Evolutionary conservation across 352 stramenopile genomes (phyloP), one percentile per base, ranked within the genome.

Genomic region (Globisporangium paddicum): DNA sequence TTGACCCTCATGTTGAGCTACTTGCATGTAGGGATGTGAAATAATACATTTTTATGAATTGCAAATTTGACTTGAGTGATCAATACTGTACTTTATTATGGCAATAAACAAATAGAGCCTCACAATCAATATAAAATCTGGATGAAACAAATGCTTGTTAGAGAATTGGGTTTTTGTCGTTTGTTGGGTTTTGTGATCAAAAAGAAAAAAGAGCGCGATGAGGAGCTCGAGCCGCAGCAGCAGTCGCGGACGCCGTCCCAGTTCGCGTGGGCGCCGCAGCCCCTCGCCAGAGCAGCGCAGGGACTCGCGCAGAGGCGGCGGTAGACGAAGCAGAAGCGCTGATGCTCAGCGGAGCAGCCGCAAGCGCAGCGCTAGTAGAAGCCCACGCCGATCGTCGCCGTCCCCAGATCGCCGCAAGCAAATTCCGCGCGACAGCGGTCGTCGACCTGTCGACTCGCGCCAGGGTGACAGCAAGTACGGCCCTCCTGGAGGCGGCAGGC

Each of bases 241-340:
- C 30, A 64, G 59, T 40, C 59, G 52, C 32, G 40, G 45, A 23
- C 26, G 37, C 37, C 61, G 62, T 35, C 38, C 55, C 41, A 68
- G 62, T 23, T 35, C 51, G 26, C 40, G 41, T 5, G 34, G 55
- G 9, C 23, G 56, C 11, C 30, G 56, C 18, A 60, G 57, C 21
- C 38, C 42, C 16, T 65, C 62, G 16, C 49, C 48, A 37, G 62
- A 49, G 9, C 56, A 37, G 25, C 61, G 62, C 10, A 28, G 48
- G 7, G 32, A 34, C 34, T 21, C 47, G 2, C 47, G 19, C 11
- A 26, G 18, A 16, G 30, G 26, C 23, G 35, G 51, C 1, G 35
- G 42, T 10, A 69, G 71, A 34, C 62, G 71, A 5, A 77, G 55
- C 46, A 62, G 69, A 54, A 77, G 66, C 41, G 28, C 50, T 0